Evolutionary conservation across 2,329 filamentous ascomycete genomes (phyloP), one percentile per base, ranked within the genome.

Genomic region (Botrytis aclada): DNA sequence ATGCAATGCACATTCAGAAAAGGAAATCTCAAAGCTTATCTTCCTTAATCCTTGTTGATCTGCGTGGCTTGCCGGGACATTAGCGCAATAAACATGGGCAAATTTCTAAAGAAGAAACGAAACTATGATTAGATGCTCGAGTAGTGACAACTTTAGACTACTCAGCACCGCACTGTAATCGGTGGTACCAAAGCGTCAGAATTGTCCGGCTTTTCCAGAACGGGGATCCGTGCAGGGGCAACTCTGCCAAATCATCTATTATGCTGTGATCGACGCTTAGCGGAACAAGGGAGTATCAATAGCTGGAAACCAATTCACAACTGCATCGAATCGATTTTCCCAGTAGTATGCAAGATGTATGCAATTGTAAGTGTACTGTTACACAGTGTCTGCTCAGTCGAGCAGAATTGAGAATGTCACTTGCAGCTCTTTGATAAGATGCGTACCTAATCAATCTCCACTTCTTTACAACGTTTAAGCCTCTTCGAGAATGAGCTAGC

Each of bases 121-220:
- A 67, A 67, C 45, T 37, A 66, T 20, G 63, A 39, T 34, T 37
- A 51, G 25, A 25, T 34, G 51, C 29, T 51, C 47, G 47, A n/a
- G 47, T 54, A 54, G 51, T 54, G 51, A 54, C 51, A 54, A 54
- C 51, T 54, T 54, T 54, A 54, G 51, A 18, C 32, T 37, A 29
- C 25, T 51, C 14, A 34, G 45, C 20, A 67, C 9, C 39, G 51
- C 45, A 67, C 9, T 54, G 51, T 34, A 54, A 67, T 54, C 45
- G 34, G 45, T 54, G 64, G 45, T 37, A 34, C 51, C 64, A 67
- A 39, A 67, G 64, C 64, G 45, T 67, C 43, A 37, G 47, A 51
- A 66, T 12, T n/a, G 25, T 54, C 64, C 64, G 51, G 8, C 9
- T 39, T 39, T 37, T 51, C 34, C 34, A 34, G 29, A 29, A 34